Evolutionary conservation across 2,329 filamentous ascomycete species (phyloP).

Genomic region (Exophiala sp.): DNA sequence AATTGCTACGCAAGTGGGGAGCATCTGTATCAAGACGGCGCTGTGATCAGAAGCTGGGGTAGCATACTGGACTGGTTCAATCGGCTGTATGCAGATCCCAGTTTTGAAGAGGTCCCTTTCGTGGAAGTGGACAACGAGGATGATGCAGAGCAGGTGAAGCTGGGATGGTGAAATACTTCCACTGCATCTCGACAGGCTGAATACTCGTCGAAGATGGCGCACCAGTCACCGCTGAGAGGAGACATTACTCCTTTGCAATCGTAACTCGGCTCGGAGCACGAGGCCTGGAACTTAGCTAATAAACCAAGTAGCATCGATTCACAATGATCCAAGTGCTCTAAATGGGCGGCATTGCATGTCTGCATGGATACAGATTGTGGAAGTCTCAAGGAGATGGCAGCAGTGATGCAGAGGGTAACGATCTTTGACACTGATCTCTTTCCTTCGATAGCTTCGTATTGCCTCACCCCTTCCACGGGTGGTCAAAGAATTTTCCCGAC

Average conservation of each 20-base stretch:
- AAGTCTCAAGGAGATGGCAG: background rate
- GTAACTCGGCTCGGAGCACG: too few species aligned
- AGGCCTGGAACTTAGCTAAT: too few species aligned
- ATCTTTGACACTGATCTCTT: background rate
- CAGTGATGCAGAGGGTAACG: background rate
- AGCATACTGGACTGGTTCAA: conserved; percentile 61
- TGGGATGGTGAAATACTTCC: conserved; percentile 11
- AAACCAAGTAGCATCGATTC: too few species aligned
- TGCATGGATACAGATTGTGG: too few species aligned
- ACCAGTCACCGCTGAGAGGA: too few species aligned
- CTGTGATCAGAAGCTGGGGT: conserved; percentile 56
- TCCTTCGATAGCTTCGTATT: background rate
- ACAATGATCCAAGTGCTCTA: too few species aligned
- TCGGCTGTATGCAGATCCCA: conserved; percentile 49
- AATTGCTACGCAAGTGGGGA: conserved; percentile 69
- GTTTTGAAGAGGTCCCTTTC: conserved; percentile 37
- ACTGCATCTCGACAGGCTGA: background rate
- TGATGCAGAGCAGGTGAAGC: conserved; percentile 10
- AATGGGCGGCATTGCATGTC: too few species aligned
- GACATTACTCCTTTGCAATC: too few species aligned
- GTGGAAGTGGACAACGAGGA: conserved; percentile 1
- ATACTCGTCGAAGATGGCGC: too few species aligned
- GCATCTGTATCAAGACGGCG: conserved; percentile 55
- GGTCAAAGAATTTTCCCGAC: background rate
- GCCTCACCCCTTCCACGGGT: background rate